Evolutionary conservation across 768 basidiomycete species (phyloP).

Genomic region (Rhizopogon rudus): DNA sequence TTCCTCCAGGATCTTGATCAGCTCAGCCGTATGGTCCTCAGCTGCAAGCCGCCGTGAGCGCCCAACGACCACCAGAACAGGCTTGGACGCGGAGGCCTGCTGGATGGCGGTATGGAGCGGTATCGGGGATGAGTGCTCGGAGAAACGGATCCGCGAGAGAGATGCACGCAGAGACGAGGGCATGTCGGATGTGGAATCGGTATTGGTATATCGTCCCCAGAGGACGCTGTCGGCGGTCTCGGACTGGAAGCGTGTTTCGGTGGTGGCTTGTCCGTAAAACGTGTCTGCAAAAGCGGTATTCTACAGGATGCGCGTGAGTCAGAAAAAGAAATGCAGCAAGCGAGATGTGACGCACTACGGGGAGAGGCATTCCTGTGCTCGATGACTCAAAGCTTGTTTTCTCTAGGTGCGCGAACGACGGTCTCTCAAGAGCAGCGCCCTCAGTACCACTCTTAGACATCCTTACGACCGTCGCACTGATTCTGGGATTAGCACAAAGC

Average conservation of each 20-base stretch:
- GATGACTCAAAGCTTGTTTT: conserved; percentile 33
- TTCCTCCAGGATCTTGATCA: conserved; percentile 42
- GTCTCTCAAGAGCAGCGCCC: conserved; percentile 55
- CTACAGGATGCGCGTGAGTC: conserved; percentile 23
- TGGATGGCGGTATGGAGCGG: conserved; percentile 58
- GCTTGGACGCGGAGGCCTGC: conserved; percentile 30
- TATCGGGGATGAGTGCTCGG: conserved; percentile 37
- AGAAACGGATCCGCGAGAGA: conserved; percentile 64
- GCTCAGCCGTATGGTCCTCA: conserved; percentile 55
- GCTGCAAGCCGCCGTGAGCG: conserved; percentile 68
- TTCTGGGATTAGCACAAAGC: conserved; percentile 54
- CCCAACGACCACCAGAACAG: conserved; percentile 64
- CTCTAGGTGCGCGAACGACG: conserved; percentile 53
- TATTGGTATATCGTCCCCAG: conserved; percentile 60
- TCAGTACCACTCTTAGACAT: conserved; percentile 34
- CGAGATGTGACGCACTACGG: conserved; percentile 6
- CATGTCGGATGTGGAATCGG: conserved; percentile 7
- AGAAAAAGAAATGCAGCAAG: neutral
- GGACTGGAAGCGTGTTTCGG: conserved; percentile 65
- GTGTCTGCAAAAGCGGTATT: conserved; percentile 59
- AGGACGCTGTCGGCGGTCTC: conserved; percentile 78
- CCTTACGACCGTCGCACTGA: conserved; percentile 72
- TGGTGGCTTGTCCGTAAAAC: conserved; percentile 59
- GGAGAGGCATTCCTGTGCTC: neutral
- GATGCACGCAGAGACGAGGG: conserved; percentile 24